Evolutionary conservation across 2,329 filamentous ascomycete genomes (phyloP), one percentile per base, ranked within the genome.

Genomic region (Helotiales sp.): DNA sequence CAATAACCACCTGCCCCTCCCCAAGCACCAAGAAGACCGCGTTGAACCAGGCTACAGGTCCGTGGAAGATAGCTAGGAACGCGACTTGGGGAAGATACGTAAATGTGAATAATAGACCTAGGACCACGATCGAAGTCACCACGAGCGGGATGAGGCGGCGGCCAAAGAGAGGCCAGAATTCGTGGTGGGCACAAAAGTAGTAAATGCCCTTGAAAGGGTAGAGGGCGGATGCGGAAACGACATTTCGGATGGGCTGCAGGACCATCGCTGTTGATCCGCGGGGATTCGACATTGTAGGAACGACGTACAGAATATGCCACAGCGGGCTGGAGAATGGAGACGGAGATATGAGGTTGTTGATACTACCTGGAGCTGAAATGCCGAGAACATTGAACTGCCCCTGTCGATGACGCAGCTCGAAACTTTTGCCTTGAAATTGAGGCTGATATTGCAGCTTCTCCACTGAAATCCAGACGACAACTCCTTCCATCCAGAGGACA

Each of bases 31-130:
- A 83, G 70, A 98, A 90, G 0, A 92, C 89, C 2, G 91, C 93
- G 74, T 93, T 97, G 65, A 97, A 80, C 92, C 93, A 97, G n/a
- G 96, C 96, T 32, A 89, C 90, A 67, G 88, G 86, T 24, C 91
- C 91, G 74, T 98, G 94, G 78, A 97, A 98, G 72, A 98, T 87
- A 17, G 91, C 89, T 24, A 99, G 86, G 75, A 99, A 92, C 1
- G 92, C 92, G 64, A 93, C 93, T 77, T 98, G 93, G 0, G 95
- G 95, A 2, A 97, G 81, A 73, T 97, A 98, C 0, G 93, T 85
- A 79, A 96, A 96, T 13, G 93, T 84, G 79, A 98, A 98, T 22
- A 98, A 87, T 22, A 96, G 83, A n/a, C 89, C 82, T 69, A 97
- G 92, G 15, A 97, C 91, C 63, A 96, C 87, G 15, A 90, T 82